Conservation (phyloP, 805 yeast genomes). For the Saturnispora halmiae region DNA sequence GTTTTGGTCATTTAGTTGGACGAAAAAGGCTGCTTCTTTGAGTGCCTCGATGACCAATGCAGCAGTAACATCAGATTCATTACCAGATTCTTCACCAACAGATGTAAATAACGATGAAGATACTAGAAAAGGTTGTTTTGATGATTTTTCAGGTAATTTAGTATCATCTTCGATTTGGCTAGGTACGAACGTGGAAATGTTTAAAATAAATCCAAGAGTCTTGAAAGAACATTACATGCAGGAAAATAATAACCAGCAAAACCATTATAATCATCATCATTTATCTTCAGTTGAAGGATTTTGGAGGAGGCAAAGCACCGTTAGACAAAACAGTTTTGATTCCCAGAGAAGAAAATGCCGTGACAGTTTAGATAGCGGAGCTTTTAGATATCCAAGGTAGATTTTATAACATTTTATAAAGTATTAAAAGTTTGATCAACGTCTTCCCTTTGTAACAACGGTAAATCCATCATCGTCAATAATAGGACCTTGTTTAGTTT, state of each 20-base stretch:
- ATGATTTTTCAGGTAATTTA: constrained; percentile 11
- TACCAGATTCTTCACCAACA: not conserved
- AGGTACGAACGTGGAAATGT: constrained; percentile 36
- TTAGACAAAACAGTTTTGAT: constrained; percentile 1
- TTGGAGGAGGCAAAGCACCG: constrained; percentile 15
- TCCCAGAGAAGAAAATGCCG: not conserved
- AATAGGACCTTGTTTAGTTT: constrained; percentile 45
- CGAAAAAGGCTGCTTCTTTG: constrained; percentile 1
- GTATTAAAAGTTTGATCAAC: constrained; percentile 15
- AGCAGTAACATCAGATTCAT: not conserved
- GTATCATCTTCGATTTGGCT: constrained; percentile 34
- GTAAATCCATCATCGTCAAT: constrained; percentile 95
- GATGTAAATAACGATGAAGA: constrained; percentile 6
- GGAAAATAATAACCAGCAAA: not conserved
- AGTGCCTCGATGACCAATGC: not conserved
- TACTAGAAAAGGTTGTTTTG: constrained; percentile 6
- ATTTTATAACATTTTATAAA: not conserved
- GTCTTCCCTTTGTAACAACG: constrained; percentile 62
- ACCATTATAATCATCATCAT: not conserved
- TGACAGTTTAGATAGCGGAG: not conserved
- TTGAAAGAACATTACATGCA: constrained; percentile 12
- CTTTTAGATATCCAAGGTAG: constrained; percentile 5
- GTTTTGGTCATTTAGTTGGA: constrained; percentile 25
- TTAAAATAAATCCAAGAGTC: constrained; percentile 25
- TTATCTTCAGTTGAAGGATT: constrained; percentile 13